Evolutionary conservation across 176 grass and related monocot species (phyloP).

Genomic region (Rhipidocladum racemiflorum): DNA sequence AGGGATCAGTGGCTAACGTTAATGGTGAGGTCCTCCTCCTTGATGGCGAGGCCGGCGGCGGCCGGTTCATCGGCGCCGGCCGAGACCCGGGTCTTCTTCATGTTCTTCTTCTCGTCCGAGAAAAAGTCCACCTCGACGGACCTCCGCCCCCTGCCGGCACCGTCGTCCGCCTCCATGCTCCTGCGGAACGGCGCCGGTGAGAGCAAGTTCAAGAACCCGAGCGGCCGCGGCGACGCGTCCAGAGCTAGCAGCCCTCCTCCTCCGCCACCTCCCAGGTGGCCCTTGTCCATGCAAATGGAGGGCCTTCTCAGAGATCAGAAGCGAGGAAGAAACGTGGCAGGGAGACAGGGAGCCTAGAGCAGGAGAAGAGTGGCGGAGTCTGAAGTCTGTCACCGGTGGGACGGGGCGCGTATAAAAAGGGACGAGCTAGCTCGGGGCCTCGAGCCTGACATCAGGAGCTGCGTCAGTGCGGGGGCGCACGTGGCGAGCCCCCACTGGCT

Average conservation of each 20-base stretch:
- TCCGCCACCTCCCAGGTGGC: slow-evolving; percentile 19
- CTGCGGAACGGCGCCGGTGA: neutral
- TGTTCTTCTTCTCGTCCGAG: slow-evolving; percentile 69
- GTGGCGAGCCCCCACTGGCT: slow-evolving; percentile 21
- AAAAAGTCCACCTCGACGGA: slow-evolving; percentile 93
- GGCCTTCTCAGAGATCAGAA: neutral
- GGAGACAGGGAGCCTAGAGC: neutral
- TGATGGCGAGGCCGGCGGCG: slow-evolving; percentile 31
- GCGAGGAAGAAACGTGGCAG: neutral
- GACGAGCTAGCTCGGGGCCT: neutral
- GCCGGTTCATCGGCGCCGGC: neutral
- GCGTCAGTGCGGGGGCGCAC: slow-evolving; percentile 50
- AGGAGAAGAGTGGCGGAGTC: neutral
- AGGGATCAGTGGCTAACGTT: slow-evolving; percentile 43
- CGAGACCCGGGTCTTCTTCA: slow-evolving; percentile 31
- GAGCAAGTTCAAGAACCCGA: slow-evolving; percentile 33
- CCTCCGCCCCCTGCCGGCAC: neutral
- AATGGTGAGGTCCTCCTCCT: slow-evolving; percentile 70
- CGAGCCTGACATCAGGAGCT: slow-evolving; percentile 63
- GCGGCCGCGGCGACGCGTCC: slow-evolving; percentile 41
- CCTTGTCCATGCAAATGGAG: slow-evolving; percentile 53
- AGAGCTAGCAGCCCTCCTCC: slow-evolving; percentile 43
- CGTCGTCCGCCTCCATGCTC: slow-evolving; percentile 29
- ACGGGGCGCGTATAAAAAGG: slow-evolving; percentile 47
- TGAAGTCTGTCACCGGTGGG: slow-evolving; percentile 58